These are phyloP conservation scores for Moesziomyces aphidis DNA, from an alignment of 1,284 basidiomycete genomes.

Conservation along the genomic window DNA sequence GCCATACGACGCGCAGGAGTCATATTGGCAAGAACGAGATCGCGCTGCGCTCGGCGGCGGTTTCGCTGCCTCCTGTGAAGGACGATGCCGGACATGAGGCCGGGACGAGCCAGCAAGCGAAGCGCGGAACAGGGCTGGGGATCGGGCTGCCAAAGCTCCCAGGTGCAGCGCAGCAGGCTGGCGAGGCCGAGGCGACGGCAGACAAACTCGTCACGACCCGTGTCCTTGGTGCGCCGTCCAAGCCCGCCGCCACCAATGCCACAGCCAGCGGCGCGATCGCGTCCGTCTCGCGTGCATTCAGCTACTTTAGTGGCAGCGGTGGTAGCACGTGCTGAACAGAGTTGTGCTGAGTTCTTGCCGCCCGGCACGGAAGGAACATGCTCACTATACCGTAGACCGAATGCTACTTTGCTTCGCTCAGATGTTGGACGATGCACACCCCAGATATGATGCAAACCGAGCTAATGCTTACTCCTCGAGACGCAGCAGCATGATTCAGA, in stretches of 20 bases:
- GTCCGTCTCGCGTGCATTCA: constrained; percentile 36
- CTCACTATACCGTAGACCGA: no score
- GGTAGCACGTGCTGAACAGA: not conserved
- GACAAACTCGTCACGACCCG: constrained; percentile 38
- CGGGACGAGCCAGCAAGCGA: constrained; percentile 1
- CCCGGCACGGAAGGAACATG: no score
- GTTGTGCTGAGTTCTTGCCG: not conserved
- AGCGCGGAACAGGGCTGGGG: constrained; percentile 20
- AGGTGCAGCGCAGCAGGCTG: constrained; percentile 3
- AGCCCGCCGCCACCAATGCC: constrained; percentile 10
- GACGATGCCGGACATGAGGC: not conserved
- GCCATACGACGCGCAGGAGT: constrained; percentile 33
- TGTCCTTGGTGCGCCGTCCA: constrained; percentile 27
- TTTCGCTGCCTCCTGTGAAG: not conserved
- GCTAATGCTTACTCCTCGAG: no score
- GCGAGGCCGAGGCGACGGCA: constrained; percentile 7
- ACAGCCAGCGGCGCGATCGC: constrained; percentile 35
- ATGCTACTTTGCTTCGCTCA: not conserved
- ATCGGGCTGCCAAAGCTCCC: constrained; percentile 18
- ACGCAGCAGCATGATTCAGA: no score
- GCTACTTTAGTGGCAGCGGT: constrained; percentile 32
- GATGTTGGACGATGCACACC: no score
- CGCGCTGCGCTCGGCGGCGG: constrained; percentile 14
- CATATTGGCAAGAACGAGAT: constrained; percentile 51
- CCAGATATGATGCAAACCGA: no score